Evolutionary conservation across 345 rosid species (phyloP).

Genomic region (Firmiana major): DNA sequence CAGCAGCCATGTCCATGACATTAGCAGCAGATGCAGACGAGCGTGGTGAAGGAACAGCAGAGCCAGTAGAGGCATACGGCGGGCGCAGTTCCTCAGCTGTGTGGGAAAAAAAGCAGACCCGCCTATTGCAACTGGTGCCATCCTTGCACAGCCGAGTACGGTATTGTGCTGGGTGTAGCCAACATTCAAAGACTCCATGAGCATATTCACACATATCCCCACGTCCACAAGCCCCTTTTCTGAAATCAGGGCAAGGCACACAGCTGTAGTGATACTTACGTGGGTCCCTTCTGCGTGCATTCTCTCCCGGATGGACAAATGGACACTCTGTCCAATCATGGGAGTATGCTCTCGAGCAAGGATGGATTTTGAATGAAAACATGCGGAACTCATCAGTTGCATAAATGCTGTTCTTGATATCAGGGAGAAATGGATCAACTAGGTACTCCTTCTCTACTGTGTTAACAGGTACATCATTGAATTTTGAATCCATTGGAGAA

Average conservation of each 20-base stretch:
- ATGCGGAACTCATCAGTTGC: constrained; percentile 71
- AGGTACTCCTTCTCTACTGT: constrained; percentile 52
- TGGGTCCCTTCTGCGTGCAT: constrained; percentile 74
- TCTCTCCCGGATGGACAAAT: constrained; percentile 78
- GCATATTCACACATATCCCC: constrained; percentile 63
- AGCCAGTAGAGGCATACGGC: constrained; percentile 41
- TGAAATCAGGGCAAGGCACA: constrained; percentile 76
- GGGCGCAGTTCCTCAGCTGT: constrained; percentile 44
- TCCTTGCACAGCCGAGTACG: constrained; percentile 53
- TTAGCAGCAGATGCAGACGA: constrained; percentile 32
- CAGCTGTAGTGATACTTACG: constrained; percentile 72
- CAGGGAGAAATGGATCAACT: constrained; percentile 66
- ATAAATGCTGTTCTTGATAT: constrained; percentile 65
- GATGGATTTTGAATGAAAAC: constrained; percentile 60
- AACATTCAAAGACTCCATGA: constrained; percentile 69
- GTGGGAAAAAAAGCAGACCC: constrained; percentile 54
- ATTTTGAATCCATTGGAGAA: constrained; percentile 32
- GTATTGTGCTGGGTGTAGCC: constrained; percentile 72
- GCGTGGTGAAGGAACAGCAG: constrained; percentile 46
- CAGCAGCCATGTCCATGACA: constrained; percentile 52
- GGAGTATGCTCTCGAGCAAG: constrained; percentile 69
- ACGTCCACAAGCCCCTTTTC: constrained; percentile 64
- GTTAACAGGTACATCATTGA: constrained; percentile 18
- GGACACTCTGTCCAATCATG: constrained; percentile 91
- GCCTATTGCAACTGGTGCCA: constrained; percentile 44